Conservation (phyloP, 2,329 filamentous ascomycete genomes). For the Aureobasidium sp. region DNA sequence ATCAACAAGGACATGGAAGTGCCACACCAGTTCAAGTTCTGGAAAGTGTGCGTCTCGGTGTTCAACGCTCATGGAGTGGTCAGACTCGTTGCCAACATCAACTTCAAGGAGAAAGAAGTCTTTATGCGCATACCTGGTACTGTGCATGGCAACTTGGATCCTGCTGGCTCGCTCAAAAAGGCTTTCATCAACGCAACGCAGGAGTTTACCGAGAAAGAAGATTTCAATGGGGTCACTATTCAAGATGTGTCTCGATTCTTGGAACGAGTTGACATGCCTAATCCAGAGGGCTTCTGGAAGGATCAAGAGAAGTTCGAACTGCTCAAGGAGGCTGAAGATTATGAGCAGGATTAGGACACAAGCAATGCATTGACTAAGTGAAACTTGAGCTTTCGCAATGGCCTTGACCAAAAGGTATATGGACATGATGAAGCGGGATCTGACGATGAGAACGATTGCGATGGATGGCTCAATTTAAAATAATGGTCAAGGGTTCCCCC, state of each 20-base stretch:
- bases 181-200: background rate
- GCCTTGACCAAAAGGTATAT: background rate
- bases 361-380: no score
- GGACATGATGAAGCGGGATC: background rate
- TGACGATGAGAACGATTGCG: background rate
- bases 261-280: background rate
- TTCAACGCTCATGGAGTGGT: background rate
- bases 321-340: no score
- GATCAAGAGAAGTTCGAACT: no score
- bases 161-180: background rate
- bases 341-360: no score
- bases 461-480: background rate
- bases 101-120: background rate
- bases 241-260: background rate
- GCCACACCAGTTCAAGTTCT: background rate
- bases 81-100: background rate
- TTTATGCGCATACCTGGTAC: background rate
- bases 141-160: no score
- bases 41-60: background rate
- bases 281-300: no score
- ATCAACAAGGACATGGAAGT: background rate
- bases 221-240: background rate
- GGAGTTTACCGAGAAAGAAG: background rate
- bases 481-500: no score
- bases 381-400: no score